Conservation (phyloP, 2,329 filamentous ascomycete species). For the Neurospora sp. region DNA sequence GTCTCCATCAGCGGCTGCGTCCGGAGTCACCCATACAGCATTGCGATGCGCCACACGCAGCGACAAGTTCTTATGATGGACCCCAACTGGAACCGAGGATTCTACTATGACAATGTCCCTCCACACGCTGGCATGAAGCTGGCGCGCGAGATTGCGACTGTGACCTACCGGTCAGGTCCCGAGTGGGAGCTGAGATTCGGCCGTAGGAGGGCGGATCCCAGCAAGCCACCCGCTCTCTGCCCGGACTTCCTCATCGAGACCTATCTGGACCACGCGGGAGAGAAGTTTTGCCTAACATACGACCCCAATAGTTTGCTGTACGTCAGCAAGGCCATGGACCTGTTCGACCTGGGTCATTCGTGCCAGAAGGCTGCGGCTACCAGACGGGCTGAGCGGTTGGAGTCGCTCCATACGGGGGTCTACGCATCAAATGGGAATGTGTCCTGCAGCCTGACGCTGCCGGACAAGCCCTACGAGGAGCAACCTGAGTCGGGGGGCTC, state of each 20-base stretch:
- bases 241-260: slow-evolving; percentile 97
- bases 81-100: slow-evolving; percentile 89
- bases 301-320: slow-evolving; percentile 93
- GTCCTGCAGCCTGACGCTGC: slow-evolving; percentile 72
- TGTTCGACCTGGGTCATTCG: slow-evolving; percentile 78
- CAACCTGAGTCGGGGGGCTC: slow-evolving; percentile 43
- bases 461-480: slow-evolving; percentile 77
- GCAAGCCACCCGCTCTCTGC: slow-evolving; percentile 83
- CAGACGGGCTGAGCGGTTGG: slow-evolving; percentile 52
- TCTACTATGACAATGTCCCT: slow-evolving; percentile 82
- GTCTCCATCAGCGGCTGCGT: slow-evolving; percentile 91
- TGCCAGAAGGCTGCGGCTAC: slow-evolving; percentile 55
- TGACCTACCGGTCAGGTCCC: slow-evolving; percentile 91
- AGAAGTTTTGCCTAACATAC: slow-evolving; percentile 96
- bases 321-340: slow-evolving; percentile 96
- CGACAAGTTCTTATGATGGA: slow-evolving; percentile 99
- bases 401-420: slow-evolving; percentile 42
- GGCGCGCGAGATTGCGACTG: slow-evolving; percentile 90
- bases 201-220: slow-evolving; percentile 72
- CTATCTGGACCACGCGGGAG: slow-evolving; percentile 93
- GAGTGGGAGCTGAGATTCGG: slow-evolving; percentile 98
- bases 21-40: slow-evolving; percentile 91
- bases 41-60: slow-evolving; percentile 97
- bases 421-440: slow-evolving; percentile 29
- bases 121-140: slow-evolving; percentile 98